Evolutionary conservation across 1,284 basidiomycete species (phyloP).

Genomic region (Ustilago cynodontis): DNA sequence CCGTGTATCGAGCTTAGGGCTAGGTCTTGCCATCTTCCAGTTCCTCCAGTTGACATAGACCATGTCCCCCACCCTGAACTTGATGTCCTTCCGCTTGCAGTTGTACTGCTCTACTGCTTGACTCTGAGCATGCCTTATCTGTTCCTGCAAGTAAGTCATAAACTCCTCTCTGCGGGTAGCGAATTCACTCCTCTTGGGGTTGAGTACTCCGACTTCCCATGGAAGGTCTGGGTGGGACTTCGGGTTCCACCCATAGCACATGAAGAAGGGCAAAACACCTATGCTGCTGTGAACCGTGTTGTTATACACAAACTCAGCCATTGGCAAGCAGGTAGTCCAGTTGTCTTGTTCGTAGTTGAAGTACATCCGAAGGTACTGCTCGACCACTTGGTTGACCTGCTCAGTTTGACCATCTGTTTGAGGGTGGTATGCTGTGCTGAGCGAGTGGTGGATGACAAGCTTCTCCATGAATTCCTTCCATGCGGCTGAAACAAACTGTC

Average conservation of each 20-base stretch:
- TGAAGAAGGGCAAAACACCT: constrained; percentile 5
- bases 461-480: constrained; percentile 60
- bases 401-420: constrained; percentile 74
- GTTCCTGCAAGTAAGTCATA: not conserved
- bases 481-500: constrained; percentile 68
- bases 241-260: no score
- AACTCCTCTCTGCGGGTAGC: not conserved
- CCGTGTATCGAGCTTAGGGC: no score
- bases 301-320: constrained; percentile 7
- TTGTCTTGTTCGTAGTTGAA: constrained; percentile 46
- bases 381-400: constrained; percentile 71
- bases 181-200: not conserved
- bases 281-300: constrained; percentile 12
- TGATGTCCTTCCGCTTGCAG: not conserved
- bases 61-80: constrained; percentile 7
- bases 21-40: constrained; percentile 2
- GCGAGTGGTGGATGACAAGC: constrained; percentile 44
- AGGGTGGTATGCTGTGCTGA: constrained; percentile 70
- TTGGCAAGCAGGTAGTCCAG: constrained; percentile 8
- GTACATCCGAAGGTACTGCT: no score
- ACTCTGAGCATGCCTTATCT: not conserved
- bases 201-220: not conserved
- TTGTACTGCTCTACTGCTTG: constrained; percentile 6
- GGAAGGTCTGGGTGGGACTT: constrained; percentile 3
- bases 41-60: constrained; percentile 12